phyloP scores from a whole-genome alignment of 495 filamentous ascomycete species.

The Neurospora sp. region DNA sequence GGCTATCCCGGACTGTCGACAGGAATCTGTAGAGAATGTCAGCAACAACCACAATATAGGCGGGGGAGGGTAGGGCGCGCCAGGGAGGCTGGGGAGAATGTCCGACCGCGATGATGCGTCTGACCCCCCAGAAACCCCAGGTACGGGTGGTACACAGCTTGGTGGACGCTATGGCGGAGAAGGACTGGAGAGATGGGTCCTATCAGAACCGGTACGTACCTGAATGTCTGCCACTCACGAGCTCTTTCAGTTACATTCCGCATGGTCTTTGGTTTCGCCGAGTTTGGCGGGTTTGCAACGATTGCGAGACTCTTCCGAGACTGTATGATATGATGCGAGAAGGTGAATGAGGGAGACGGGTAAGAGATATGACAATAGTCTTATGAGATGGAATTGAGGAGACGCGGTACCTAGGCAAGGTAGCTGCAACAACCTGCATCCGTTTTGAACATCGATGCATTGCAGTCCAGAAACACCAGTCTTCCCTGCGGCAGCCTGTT shows the following conservation, averaged over 20 bases:
- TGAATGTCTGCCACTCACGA: conserved; percentile 25
- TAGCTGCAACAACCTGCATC: not conserved
- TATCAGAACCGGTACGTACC: conserved; percentile 11
- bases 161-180: not conserved
- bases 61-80: not conserved
- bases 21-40: conserved; percentile 2
- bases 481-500: not conserved
- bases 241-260: conserved; percentile 13
- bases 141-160: not conserved
- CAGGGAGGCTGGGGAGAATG: not conserved
- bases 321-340: not conserved
- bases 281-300: not conserved
- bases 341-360: not conserved
- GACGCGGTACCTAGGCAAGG: not conserved
- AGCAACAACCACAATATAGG: not conserved
- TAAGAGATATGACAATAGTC: not conserved
- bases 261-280: not conserved
- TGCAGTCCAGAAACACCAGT: not conserved
- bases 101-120: not conserved
- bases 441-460: not conserved
- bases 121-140: not conserved
- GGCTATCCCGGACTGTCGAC: conserved; percentile 8
- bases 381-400: not conserved
- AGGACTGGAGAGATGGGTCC: not conserved
- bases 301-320: not conserved